phyloP scores from a whole-genome alignment of 441 rosid species.

The Mallotus repandus region DNA sequence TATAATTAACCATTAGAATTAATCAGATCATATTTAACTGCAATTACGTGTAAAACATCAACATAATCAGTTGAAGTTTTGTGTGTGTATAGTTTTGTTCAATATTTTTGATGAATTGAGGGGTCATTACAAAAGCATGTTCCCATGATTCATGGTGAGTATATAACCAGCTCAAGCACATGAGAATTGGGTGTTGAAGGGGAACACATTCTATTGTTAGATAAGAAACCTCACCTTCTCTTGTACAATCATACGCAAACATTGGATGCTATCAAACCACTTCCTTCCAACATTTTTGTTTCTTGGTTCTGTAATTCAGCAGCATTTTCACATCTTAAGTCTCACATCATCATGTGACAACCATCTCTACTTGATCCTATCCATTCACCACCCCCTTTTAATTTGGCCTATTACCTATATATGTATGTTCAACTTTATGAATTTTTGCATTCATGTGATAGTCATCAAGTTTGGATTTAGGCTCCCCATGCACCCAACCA shows the following conservation, averaged over 20 bases:
- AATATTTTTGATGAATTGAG: background rate
- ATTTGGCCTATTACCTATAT: no score
- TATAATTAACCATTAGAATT: no score
- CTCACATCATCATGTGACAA: slow-evolving; percentile 30
- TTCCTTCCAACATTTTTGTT: slow-evolving; percentile 26
- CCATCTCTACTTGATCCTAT: background rate
- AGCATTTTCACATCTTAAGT: slow-evolving; percentile 23
- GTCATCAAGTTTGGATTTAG: background rate
- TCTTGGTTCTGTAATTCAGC: slow-evolving; percentile 30
- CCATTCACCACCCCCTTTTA: background rate
- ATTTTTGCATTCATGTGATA: no score
- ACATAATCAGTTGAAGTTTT: no score
- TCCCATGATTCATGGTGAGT: slow-evolving; percentile 24
- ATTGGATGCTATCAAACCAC: slow-evolving; percentile 13
- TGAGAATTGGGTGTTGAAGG: slow-evolving; percentile 27
- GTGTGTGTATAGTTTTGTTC: no score
- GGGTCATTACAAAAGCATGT: slow-evolving; percentile 38
- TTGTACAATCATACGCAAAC: slow-evolving; percentile 5
- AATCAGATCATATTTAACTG: no score
- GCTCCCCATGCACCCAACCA: no score
- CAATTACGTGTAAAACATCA: no score
- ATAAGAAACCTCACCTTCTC: slow-evolving; percentile 18
- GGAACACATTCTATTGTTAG: slow-evolving; percentile 24
- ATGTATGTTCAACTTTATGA: no score
- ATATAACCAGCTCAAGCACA: slow-evolving; percentile 31